A percentile compares a stretch with the other conserved stretches of the same genome.
These are phyloP conservation scores for Mycena floridula DNA, from an alignment of 768 basidiomycete species.

Conservation along the genomic window DNA sequence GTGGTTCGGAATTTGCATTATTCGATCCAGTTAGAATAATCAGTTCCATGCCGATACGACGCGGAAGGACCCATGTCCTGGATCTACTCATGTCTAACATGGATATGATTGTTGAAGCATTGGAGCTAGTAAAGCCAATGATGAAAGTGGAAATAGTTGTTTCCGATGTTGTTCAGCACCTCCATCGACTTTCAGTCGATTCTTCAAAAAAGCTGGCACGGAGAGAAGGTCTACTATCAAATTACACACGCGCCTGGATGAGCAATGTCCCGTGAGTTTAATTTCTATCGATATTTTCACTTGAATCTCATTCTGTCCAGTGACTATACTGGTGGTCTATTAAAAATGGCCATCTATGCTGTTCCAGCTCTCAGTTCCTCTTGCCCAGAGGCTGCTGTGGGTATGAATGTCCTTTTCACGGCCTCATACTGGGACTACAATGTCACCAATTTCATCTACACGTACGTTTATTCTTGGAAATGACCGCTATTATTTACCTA, in stretches of 20 bases:
- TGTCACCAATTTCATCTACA: not conserved
- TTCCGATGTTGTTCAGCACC: too few relatives aligned
- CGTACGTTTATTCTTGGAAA: not conserved
- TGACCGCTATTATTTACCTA: not conserved
- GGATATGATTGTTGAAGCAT: too few relatives aligned
- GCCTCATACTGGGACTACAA: not conserved
- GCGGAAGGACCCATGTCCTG: too few relatives aligned
- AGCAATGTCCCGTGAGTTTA: not conserved
- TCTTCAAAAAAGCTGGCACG: too few relatives aligned
- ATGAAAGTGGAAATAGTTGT: too few relatives aligned
- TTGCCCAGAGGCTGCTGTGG: not conserved
- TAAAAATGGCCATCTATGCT: not conserved
- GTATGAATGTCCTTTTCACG: not conserved
- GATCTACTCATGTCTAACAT: too few relatives aligned
- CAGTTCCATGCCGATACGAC: too few relatives aligned
- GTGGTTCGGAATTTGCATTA: too few relatives aligned
- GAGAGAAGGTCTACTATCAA: not conserved
- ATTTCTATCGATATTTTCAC: not conserved
- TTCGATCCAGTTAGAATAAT: too few relatives aligned
- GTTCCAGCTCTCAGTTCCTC: not conserved
- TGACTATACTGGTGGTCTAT: not conserved
- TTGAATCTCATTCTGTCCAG: not conserved
- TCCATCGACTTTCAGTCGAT: too few relatives aligned
- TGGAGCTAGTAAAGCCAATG: too few relatives aligned
- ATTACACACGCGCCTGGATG: not conserved